Evolutionary conservation across 2,329 filamentous ascomycete species (phyloP).

Genomic region (Arthroderma uncinatum): DNA sequence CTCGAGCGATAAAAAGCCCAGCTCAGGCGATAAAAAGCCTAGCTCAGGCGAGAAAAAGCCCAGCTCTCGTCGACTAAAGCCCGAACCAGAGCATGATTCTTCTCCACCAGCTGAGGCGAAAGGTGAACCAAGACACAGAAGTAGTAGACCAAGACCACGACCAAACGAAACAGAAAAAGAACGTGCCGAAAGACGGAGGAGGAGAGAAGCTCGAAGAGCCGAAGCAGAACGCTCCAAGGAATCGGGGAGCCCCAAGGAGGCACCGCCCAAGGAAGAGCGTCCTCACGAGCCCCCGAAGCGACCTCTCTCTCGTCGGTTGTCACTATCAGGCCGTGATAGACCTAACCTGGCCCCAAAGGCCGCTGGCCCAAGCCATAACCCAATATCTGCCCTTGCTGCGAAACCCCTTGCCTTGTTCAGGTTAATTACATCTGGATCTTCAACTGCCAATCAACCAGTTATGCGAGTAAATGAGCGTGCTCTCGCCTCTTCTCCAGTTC

Average conservation of each 20-base stretch:
- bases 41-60: constrained; percentile 27
- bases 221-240: constrained; percentile 17
- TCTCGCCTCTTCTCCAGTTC: constrained; percentile 3
- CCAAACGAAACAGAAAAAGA: constrained; percentile 17
- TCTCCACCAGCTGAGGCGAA: constrained; percentile 21
- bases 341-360: constrained; percentile 15
- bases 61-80: constrained; percentile 25
- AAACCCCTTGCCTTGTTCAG: constrained; percentile 20
- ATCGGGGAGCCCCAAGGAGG: constrained; percentile 14
- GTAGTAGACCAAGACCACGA: not conserved
- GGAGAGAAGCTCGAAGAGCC: constrained; percentile 15
- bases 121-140: not conserved
- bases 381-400: constrained; percentile 14
- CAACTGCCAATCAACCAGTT: constrained; percentile 30
- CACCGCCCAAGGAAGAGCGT: not conserved
- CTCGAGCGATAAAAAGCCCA: no score
- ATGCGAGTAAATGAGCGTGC: constrained; percentile 29
- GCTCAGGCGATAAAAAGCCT: no score
- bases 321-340: constrained; percentile 6
- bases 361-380: constrained; percentile 22
- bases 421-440: constrained; percentile 30
- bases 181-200: constrained; percentile 18
- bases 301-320: not conserved
- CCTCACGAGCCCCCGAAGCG: not conserved
- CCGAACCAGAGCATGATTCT: constrained; percentile 14